phyloP scores from a whole-genome alignment of 2,329 filamentous ascomycete genomes.

The Nemania sp. region DNA sequence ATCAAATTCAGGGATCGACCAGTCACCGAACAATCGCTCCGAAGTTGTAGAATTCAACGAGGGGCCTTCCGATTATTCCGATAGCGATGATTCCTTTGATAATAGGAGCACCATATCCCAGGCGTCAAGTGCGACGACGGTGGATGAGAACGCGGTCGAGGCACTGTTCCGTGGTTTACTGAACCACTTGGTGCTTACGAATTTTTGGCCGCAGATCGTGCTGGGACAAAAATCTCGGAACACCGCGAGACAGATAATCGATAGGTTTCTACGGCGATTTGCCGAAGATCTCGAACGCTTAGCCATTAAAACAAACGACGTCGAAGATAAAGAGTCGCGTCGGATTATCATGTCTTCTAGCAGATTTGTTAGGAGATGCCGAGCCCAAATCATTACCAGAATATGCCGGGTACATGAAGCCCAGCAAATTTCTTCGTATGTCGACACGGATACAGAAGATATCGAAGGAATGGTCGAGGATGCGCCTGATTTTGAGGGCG shows the following conservation, averaged over 20 bases:
- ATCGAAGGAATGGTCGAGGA: not conserved
- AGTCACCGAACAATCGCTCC: not conserved
- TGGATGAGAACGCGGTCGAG: constrained; percentile 6
- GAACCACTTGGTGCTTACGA: not conserved
- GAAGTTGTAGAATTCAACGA: not conserved
- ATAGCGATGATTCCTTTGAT: constrained; percentile 2
- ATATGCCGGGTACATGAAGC: constrained; percentile 7
- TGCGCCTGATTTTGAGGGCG: not conserved
- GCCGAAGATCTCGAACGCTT: constrained; percentile 10
- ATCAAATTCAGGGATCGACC: not conserved
- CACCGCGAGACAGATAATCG: not conserved
- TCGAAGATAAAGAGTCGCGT: not conserved
- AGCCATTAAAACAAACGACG: not conserved
- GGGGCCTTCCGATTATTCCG: not conserved
- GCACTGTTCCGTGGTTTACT: constrained; percentile 1
- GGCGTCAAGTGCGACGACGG: not conserved
- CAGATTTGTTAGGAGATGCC: constrained; percentile 1
- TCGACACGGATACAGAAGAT: not conserved
- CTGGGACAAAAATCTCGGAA: not conserved
- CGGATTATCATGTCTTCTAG: not conserved
- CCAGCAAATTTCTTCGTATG: not conserved
- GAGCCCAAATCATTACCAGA: not conserved
- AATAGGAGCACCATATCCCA: not conserved
- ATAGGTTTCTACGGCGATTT: constrained; percentile 7
- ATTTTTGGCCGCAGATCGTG: constrained; percentile 11